Conservation (phyloP, 2,329 filamentous ascomycete species). For the Neofusicoccum laricinum region DNA sequence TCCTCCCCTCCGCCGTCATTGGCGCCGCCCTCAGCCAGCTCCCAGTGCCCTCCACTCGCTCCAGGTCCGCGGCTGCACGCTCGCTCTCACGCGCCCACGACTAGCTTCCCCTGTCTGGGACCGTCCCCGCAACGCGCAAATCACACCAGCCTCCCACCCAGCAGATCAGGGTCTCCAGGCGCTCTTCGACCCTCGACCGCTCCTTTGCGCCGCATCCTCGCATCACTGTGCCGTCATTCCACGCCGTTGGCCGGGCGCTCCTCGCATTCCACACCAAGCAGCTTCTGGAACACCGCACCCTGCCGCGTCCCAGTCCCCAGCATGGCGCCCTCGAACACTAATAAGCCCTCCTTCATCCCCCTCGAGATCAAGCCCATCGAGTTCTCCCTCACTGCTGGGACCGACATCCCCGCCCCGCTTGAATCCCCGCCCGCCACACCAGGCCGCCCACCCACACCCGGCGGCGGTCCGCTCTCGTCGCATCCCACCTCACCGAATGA, state of each 20-base stretch:
- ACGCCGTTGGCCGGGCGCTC: background rate
- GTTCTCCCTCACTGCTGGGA: constrained; percentile 42
- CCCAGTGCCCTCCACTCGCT: background rate
- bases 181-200: background rate
- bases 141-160: constrained; percentile 10
- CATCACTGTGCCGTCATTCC: constrained; percentile 4
- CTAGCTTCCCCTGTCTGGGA: constrained; percentile 17
- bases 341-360: constrained; percentile 11
- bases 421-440: constrained; percentile 38
- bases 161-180: constrained; percentile 11
- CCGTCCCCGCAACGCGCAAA: constrained; percentile 16
- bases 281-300: background rate
- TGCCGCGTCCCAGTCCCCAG: background rate
- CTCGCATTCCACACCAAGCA: background rate
- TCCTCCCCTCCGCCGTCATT: constrained; percentile 3
- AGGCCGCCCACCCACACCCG: constrained; percentile 35
- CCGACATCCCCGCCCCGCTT: constrained; percentile 39
- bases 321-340: constrained; percentile 12
- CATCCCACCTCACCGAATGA: constrained; percentile 37
- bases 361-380: constrained; percentile 30
- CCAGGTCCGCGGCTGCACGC: constrained; percentile 4
- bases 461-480: constrained; percentile 39
- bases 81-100: background rate
- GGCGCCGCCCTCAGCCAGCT: background rate
- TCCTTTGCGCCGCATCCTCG: background rate